phyloP scores from a whole-genome alignment of 345 rosid species.

The Schrenkiella parvula region DNA sequence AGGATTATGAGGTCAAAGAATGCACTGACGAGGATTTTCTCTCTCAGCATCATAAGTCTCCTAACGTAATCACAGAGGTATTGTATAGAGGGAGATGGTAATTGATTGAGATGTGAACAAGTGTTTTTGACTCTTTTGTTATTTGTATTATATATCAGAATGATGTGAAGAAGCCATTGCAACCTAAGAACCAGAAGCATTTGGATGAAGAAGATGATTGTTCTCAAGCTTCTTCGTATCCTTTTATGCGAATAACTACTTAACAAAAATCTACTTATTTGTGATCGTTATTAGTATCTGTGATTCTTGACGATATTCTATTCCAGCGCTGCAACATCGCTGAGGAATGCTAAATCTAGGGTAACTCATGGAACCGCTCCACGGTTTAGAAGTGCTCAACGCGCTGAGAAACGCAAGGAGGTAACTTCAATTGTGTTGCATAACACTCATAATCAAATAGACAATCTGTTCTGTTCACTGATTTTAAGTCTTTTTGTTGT shows the following conservation, averaged over 20 bases:
- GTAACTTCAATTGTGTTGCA: slow-evolving; percentile 31
- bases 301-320: slow-evolving; percentile 7
- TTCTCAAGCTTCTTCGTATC: slow-evolving; percentile 86
- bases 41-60: slow-evolving; percentile 10
- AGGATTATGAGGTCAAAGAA: slow-evolving; percentile 51
- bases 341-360: slow-evolving; percentile 47
- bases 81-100: neutral
- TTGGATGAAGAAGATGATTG: slow-evolving; percentile 78
- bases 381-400: slow-evolving; percentile 59
- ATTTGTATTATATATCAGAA: slow-evolving; percentile 37
- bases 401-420: slow-evolving; percentile 96
- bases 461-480: neutral
- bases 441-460: neutral
- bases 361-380: slow-evolving; percentile 90
- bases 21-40: slow-evolving; percentile 19
- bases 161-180: slow-evolving; percentile 44
- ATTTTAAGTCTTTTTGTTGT: neutral
- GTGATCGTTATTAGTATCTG: neutral
- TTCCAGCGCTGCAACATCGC: slow-evolving; percentile 36
- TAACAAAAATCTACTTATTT: neutral
- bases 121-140: neutral
- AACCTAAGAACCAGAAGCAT: slow-evolving; percentile 45
- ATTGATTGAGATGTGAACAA: neutral
- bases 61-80: slow-evolving; percentile 9
- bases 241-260: no score